Evolutionary conservation across 768 basidiomycete genomes (phyloP), one percentile per base, ranked within the genome.

Genomic region (Amanita phalloides): DNA sequence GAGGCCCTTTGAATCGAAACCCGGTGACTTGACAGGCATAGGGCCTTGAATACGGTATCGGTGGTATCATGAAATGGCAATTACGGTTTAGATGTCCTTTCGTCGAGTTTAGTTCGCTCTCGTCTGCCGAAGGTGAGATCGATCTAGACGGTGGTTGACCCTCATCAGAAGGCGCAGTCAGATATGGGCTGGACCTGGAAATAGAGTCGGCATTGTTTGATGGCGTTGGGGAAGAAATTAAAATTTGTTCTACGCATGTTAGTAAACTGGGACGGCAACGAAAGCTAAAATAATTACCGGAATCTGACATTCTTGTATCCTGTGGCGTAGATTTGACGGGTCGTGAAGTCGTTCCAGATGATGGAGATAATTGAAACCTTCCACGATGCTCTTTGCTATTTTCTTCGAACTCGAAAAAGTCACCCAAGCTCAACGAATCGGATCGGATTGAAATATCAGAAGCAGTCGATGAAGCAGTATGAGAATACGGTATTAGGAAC

Each of bases 1-100:
- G 71, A 14, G 88, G 87, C 48, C 74, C 68, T 58, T 78, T 77
- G 61, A 81, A 84, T 55, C 85, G 78, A 57, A 78, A 10, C 20
- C 20, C 37, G 35, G 28, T 38, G 51, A 26, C 28, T 20, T 41
- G 20, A 39, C 6, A 30, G 14, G 50, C 28, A 56, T 56, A 6
- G 57, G 57, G 41, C 21, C 35, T 13, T 23, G 49, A 44, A 38
- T 44, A 44, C 20, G 30, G 38, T 20, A 39, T 39, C 10, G 49
- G 20, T 17, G 39, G 41, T 42, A 44, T 21, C n/a, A 35, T 26
- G 32, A 23, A 21, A 9, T 14, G 41, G 6, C 41, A 10, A n/a
- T 37, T 30, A 20, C 28, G 13, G 44, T 30, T 30, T 28, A n/a
- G 6, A 30, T 17, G 47, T 11, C 20, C 21, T 20, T 20, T 36